These are phyloP conservation scores for Alternaria postmessia DNA, from an alignment of 2,329 filamentous ascomycete species.

Conservation along the genomic window DNA sequence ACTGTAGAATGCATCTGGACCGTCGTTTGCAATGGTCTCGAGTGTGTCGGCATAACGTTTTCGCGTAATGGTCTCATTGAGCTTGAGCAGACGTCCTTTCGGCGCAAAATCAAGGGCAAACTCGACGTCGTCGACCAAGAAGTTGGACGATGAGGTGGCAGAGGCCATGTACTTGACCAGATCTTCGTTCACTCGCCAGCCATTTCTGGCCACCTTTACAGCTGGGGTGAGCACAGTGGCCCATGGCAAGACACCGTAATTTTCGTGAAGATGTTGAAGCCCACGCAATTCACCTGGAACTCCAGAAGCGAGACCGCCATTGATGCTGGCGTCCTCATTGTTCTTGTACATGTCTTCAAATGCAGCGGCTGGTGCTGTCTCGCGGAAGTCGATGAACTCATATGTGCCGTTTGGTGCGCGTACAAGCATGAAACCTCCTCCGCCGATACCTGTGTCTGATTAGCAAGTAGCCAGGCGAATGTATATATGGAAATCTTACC, in stretches of 20 bases:
- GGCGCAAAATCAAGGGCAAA: slow-evolving; percentile 93
- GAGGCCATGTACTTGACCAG: slow-evolving; percentile 75
- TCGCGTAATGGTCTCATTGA: slow-evolving; percentile 81
- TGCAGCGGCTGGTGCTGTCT: slow-evolving; percentile 83
- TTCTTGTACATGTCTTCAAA: slow-evolving; percentile 84
- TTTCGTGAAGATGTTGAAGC: slow-evolving; percentile 77
- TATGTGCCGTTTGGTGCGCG: slow-evolving; percentile 76
- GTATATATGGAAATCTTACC: slow-evolving; percentile 30
- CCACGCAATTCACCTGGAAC: slow-evolving; percentile 81
- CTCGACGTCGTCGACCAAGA: slow-evolving; percentile 75
- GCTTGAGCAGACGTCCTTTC: slow-evolving; percentile 73
- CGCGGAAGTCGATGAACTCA: slow-evolving; percentile 88
- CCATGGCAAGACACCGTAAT: slow-evolving; percentile 67
- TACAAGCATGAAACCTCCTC: slow-evolving; percentile 89
- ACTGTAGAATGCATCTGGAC: slow-evolving; percentile 76
- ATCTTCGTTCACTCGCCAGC: slow-evolving; percentile 74
- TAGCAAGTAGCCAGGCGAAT: neutral
- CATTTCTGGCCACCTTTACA: slow-evolving; percentile 68
- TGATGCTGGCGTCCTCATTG: slow-evolving; percentile 71
- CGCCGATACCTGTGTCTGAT: slow-evolving; percentile 73
- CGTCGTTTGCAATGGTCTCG: slow-evolving; percentile 76
- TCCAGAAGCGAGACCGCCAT: slow-evolving; percentile 72
- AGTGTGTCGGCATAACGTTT: slow-evolving; percentile 83
- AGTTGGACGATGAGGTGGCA: slow-evolving; percentile 63
- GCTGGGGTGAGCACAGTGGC: slow-evolving; percentile 76